phyloP scores from a whole-genome alignment of 208 protist genomes.

The Leishmania braziliensis region DNA sequence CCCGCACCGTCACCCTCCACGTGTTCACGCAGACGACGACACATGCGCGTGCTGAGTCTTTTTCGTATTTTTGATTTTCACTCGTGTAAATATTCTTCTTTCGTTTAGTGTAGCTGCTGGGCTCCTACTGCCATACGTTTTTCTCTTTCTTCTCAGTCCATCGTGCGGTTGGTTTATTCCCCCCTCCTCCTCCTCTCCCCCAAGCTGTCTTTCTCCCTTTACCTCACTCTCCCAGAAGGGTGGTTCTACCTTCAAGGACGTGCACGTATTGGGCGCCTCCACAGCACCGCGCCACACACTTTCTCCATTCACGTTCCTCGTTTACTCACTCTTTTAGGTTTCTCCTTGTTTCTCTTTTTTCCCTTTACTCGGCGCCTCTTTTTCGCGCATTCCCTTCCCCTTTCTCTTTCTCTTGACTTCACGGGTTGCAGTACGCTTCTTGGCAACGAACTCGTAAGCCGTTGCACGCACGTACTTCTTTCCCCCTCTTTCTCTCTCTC shows the following conservation, averaged over 20 bases:
- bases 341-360: neutral
- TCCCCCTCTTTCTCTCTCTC: neutral
- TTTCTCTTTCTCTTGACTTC: neutral
- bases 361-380: neutral
- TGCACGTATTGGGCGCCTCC: too few species aligned
- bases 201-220: neutral
- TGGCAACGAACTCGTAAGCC: neutral
- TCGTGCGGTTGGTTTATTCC: neutral
- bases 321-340: neutral
- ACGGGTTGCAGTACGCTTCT: neutral
- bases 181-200: conserved; percentile 11
- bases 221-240: too few species aligned
- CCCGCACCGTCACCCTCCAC: neutral
- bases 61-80: neutral
- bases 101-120: neutral
- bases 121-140: neutral
- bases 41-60: neutral
- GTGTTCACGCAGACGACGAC: neutral
- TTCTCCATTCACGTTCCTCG: too few species aligned
- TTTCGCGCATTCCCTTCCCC: neutral
- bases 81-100: conserved; percentile 1
- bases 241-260: too few species aligned
- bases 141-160: neutral
- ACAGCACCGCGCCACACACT: too few species aligned
- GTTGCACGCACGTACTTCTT: neutral